Evolutionary conservation across 164 flowering plant genomes (phyloP).

Genomic region (Cinnamomum micranthum): DNA sequence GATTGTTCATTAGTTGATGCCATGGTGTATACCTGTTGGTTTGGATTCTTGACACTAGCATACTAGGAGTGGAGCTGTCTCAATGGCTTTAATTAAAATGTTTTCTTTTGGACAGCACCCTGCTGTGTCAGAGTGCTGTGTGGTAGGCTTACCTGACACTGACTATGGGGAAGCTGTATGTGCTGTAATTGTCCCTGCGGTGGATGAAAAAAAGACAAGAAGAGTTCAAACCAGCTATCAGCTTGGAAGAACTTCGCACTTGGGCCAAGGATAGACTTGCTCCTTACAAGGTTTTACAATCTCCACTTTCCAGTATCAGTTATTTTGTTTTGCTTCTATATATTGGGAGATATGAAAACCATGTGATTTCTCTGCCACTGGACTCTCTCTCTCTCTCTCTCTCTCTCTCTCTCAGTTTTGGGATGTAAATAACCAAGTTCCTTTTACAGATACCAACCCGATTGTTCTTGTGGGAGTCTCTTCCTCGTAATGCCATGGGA

Average conservation of each 20-base stretch:
- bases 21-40: no score
- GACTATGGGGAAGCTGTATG: constrained; percentile 83
- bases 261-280: constrained; percentile 98
- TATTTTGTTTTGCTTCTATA: background rate
- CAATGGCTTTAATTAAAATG: background rate
- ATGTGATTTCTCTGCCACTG: no score
- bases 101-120: constrained; percentile 58
- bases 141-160: constrained; percentile 82
- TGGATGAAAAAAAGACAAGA: constrained; percentile 47
- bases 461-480: constrained; percentile 67
- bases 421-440: background rate
- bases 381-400: background rate
- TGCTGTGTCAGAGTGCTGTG: constrained; percentile 78
- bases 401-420: background rate
- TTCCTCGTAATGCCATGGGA: constrained; percentile 98
- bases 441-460: constrained; percentile 69
- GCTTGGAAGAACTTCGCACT: constrained; percentile 60
- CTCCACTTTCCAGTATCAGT: background rate
- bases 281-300: constrained; percentile 71
- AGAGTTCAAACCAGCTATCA: constrained; percentile 59
- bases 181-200: constrained; percentile 68
- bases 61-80: no score
- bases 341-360: background rate
- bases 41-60: no score
- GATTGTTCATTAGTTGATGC: no score